Conservation (phyloP, 768 basidiomycete species). For the Termitomyces sp. region DNA sequence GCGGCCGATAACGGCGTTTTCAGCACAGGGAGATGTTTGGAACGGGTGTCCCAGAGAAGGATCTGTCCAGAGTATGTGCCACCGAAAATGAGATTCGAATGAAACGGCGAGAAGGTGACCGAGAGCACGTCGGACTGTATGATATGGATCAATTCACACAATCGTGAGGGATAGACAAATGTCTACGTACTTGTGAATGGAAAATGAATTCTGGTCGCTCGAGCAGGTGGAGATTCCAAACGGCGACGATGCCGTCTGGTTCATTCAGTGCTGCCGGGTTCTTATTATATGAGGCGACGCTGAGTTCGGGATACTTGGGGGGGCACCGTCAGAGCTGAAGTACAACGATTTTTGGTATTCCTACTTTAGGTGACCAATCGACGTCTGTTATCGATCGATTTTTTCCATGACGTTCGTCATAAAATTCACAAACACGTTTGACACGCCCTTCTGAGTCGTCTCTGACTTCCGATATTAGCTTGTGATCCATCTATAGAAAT, state of each 20-base stretch:
- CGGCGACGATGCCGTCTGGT: constrained; percentile 93
- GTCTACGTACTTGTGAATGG: constrained; percentile 81
- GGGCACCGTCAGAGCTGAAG: not conserved
- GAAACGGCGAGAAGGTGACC: constrained; percentile 95
- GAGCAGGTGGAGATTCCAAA: constrained; percentile 94
- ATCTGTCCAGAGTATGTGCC: constrained; percentile 99
- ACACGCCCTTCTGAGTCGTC: constrained; percentile 91
- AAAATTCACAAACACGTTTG: constrained; percentile 92
- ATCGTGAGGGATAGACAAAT: not conserved
- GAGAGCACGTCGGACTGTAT: constrained; percentile 93
- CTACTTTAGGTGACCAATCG: constrained; percentile 96
- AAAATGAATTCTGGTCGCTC: constrained; percentile 98
- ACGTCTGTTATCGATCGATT: constrained; percentile 94
- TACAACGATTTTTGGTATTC: not conserved
- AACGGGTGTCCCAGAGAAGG: constrained; percentile 95
- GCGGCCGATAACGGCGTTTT: constrained; percentile 96
- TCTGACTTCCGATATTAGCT: constrained; percentile 28
- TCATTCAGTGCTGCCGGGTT: constrained; percentile 91
- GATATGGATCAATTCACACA: constrained; percentile 9
- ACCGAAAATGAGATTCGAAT: constrained; percentile 94
- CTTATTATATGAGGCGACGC: constrained; percentile 96
- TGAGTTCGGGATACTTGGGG: constrained; percentile 91
- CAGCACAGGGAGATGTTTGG: constrained; percentile 91
- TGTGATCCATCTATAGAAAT: not conserved
- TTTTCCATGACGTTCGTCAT: constrained; percentile 85